Evolutionary conservation across 768 basidiomycete species (phyloP).

Genomic region (Suillus sp.): DNA sequence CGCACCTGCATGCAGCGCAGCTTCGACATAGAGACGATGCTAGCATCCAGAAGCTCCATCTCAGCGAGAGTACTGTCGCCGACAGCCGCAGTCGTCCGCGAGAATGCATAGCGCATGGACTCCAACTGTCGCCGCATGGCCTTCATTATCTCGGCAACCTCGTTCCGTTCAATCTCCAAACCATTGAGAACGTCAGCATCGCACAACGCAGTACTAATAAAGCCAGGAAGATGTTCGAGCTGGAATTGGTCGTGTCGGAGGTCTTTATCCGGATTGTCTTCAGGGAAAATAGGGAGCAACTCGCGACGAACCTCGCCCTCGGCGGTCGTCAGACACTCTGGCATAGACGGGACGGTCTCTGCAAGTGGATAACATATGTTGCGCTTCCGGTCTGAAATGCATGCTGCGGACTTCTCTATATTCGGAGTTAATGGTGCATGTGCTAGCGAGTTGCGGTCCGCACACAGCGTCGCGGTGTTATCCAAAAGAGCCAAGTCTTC

Average conservation of each 20-base stretch:
- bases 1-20: constrained; percentile 43
- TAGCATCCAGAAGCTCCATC: constrained; percentile 68
- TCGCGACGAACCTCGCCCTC: background rate
- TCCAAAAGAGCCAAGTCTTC: background rate
- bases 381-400: background rate
- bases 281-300: background rate
- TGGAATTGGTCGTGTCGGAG: constrained; percentile 4
- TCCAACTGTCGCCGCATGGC: constrained; percentile 4
- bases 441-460: background rate
- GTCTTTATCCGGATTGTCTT: background rate
- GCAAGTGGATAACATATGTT: background rate
- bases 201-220: background rate
- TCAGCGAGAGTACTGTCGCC: constrained; percentile 32
- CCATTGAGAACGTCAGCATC: constrained; percentile 5
- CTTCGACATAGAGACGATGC: constrained; percentile 69
- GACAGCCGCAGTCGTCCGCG: background rate
- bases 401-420: background rate
- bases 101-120: background rate
- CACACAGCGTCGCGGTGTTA: background rate
- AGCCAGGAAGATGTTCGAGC: constrained; percentile 2
- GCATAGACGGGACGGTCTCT: background rate
- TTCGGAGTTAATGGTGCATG: background rate
- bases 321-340: constrained; percentile 1
- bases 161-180: constrained; percentile 3
- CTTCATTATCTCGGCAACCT: constrained; percentile 1